Evolutionary conservation across 1,284 basidiomycete genomes (phyloP), one percentile per base, ranked within the genome.

Genomic region (Leccinum pachyderme): DNA sequence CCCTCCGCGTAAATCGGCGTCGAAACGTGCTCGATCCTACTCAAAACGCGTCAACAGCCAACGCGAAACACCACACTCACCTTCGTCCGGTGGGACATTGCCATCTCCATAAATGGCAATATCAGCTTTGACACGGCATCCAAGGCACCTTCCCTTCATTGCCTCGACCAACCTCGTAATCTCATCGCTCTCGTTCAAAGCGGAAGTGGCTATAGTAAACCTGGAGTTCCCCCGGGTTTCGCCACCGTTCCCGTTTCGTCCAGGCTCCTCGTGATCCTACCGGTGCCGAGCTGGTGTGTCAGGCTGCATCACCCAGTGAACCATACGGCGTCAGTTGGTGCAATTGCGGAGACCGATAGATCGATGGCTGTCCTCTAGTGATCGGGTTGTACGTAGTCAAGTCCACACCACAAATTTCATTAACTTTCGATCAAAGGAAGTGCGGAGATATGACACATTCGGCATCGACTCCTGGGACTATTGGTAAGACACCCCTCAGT

Each of bases 401-500:
- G n/a, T n/a, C n/a, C n/a, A n/a, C n/a, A n/a, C n/a, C n/a, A n/a
- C n/a, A n/a, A n/a, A 18, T 18, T 18, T 18, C 18, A 18, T 18
- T 18, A 18, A 18, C 1, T 18, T 18, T 18, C 18, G 18, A 18
- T 18, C 18, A 18, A 18, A 18, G 18, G 18, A 18, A 18, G 18
- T 18, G 18, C 18, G 18, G 18, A 18, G 18, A 18, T 18, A 18
- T 18, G 18, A 18, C 18, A 18, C 18, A 18, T 18, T 18, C 18
- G 18, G 18, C 18, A 18, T 18, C 18, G 18, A 18, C 18, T 18
- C 18, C 18, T 18, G 18, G 18, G 18, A 18, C 18, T n/a, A n/a
- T n/a, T 28, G 8, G 29, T 29, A 29, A 31, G 9, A 9, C 18
- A 18, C 18, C 18, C 18, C 5, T 61, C 53, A 77, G 53, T 93